Evolutionary conservation across 352 stramenopile genomes (phyloP).

Genomic region (Phytophthora uliginosa): DNA sequence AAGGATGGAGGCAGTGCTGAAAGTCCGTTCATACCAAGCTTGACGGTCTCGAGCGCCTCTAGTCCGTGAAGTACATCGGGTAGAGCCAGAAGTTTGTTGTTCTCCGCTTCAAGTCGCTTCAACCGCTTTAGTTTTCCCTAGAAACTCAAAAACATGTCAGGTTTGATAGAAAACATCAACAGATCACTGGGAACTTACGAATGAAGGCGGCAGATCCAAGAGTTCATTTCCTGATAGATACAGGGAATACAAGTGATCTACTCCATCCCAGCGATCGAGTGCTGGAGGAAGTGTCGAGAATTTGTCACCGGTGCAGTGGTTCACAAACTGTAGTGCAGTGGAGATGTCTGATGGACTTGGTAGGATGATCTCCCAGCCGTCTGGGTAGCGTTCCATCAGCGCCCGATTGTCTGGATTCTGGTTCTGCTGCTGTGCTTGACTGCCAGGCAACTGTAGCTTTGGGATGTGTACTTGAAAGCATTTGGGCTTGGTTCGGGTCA

Average conservation of each 20-base stretch:
- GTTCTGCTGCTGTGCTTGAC: conserved; percentile 7
- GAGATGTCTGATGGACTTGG: conserved; percentile 35
- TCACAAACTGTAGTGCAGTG: conserved; percentile 56
- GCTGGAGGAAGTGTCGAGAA: conserved; percentile 48
- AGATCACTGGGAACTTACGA: conserved; percentile 46
- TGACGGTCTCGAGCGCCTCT: conserved; percentile 51
- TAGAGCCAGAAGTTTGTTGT: conserved; percentile 73
- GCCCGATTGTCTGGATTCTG: conserved; percentile 11
- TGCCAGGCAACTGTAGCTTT: conserved; percentile 41
- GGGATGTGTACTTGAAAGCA: conserved; percentile 69
- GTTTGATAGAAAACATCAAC: neutral
- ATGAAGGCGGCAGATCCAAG: conserved; percentile 64
- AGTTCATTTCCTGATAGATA: conserved; percentile 73
- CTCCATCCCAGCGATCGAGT: conserved; percentile 61
- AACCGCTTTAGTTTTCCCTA: conserved; percentile 68
- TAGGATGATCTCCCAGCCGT: conserved; percentile 63
- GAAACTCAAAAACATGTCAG: conserved; percentile 11
- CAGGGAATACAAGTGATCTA: conserved; percentile 57
- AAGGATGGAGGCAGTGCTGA: conserved; percentile 62
- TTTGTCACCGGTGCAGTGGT: conserved; percentile 52
- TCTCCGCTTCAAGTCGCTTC: conserved; percentile 69
- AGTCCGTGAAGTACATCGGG: conserved; percentile 68
- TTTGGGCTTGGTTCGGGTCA: conserved; percentile 59
- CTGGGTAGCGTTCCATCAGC: conserved; percentile 40
- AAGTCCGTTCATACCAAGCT: conserved; percentile 71